Evolutionary conservation across 495 filamentous ascomycete genomes (phyloP), one percentile per base, ranked within the genome.

Genomic region (Choiromyces venosus): DNA sequence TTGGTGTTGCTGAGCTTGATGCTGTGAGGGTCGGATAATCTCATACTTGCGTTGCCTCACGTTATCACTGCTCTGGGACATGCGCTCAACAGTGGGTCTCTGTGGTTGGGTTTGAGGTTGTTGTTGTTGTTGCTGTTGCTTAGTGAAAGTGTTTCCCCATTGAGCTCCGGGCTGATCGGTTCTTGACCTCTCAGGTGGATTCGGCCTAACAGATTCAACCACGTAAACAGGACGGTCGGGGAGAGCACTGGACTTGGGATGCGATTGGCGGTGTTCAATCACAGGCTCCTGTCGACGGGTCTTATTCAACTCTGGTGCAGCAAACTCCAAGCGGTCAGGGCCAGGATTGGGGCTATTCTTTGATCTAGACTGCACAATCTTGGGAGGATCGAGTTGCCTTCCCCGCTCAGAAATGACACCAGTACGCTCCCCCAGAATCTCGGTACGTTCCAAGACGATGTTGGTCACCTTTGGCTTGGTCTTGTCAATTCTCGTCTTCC

Each of bases 181-280:
- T 37, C 75, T 68, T 61, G 75, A 64, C 19, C 70, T 74, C 37
- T 77, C 75, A 18, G 69, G 69, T 29, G 76, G 75, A 12, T 73
- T 39, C 42, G 75, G 76, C 40, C 76, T 78, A 75, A 78, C 77
- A 66, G 76, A 71, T 18, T 77, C 74, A 75, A 78, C 77, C 75
- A 78, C 74, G 40, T 78, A 78, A 75, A 78, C 68, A 35, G 75
- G 76, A 68, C 76, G 76, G 37, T 78, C 76, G 18, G 76, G 76
- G 42, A 78, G 75, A 25, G 67, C 71, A 25, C 74, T 77, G 4
- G 71, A 74, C 46, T 67, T 67, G 0, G 38, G 38, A 39, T 69
- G 52, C 29, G 68, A 73, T 9, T 67, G 72, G 38, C 56, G 68
- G 7, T 70, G 67, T 0, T 68, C 67, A 37, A 73, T 76, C 18